These are phyloP conservation scores for Jatropha curcas DNA, from an alignment of 345 rosid species.

Conservation along the genomic window DNA sequence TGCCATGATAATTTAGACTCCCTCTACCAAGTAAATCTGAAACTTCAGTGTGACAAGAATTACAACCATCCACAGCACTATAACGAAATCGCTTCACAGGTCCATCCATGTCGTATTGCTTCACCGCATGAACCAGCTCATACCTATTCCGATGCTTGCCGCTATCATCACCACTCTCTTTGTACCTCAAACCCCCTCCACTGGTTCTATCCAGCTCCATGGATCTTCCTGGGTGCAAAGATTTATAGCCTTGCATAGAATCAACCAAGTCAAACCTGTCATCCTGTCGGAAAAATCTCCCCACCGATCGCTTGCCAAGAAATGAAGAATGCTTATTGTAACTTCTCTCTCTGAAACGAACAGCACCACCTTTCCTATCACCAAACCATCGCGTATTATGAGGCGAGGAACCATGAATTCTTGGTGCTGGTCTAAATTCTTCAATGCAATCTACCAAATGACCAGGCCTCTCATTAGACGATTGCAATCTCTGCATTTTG, in stretches of 20 bases:
- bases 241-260: not conserved
- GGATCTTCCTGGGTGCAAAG: not conserved
- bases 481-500: not conserved
- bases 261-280: not conserved
- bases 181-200: not conserved
- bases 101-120: not conserved
- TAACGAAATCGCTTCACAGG: not conserved
- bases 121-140: not conserved
- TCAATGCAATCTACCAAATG: not conserved
- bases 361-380: not conserved
- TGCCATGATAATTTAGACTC: not conserved
- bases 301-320: not conserved
- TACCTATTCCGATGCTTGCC: not conserved
- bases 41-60: not conserved
- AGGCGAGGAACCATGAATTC: not conserved
- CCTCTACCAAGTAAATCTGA: not conserved
- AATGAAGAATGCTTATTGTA: not conserved
- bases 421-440: not conserved
- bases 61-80: not conserved
- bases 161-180: not conserved
- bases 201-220: not conserved
- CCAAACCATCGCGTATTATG: not conserved
- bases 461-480: not conserved
- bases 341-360: not conserved
- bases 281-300: not conserved